Evolutionary conservation across 106 monocot species (phyloP), one percentile per base, ranked within the genome.

Genomic region (Allium cepa): DNA sequence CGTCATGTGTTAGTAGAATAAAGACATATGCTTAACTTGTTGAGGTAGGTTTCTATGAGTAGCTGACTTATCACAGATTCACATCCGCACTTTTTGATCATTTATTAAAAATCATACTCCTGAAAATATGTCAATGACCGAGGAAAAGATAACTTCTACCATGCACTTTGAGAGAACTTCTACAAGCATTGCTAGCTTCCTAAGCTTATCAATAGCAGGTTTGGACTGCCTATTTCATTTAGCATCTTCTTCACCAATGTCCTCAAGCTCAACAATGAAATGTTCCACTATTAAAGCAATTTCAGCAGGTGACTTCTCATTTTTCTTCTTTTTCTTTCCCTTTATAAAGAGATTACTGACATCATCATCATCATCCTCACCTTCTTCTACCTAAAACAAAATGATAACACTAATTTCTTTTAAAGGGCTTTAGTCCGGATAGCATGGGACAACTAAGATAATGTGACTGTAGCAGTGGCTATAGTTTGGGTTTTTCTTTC

Each of bases 261-360:
- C 99, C 80, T 99, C 99, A 63, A 99, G 79, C 63, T 99, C 90
- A 28, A 90, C 99, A 84, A 99, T 93, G n/a, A 87, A 65, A 60
- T 83, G 74, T 61, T 99, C 99, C 16, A 99, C 90, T 15, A 93
- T 71, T 56, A 81, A 15, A 59, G 82, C 87, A 71, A 99, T 79
- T 62, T 99, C 93, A 50, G 82, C 82, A 72, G 84, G 84, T 47
- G 99, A 81, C 60, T 85, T 93, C 50, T 99, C 93, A 75, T 73
- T 79, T 74, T 90, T 92, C 80, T 93, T 99, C 73, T 93, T 99
- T 63, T 87, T 89, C 82, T 90, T 93, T 12, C 99, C 90, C 18
- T 79, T 72, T 57, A 90, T 87, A 48, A 99, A 87, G 51, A 92
- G 82, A 64, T 66, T 68, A n/a, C 82, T 73, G 13, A 93, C 77